A percentile compares a stretch with the other conserved stretches of the same genome.
Evolutionary conservation across 805 yeast genomes (phyloP).

Genomic region (Saturnispora zaruensis): DNA sequence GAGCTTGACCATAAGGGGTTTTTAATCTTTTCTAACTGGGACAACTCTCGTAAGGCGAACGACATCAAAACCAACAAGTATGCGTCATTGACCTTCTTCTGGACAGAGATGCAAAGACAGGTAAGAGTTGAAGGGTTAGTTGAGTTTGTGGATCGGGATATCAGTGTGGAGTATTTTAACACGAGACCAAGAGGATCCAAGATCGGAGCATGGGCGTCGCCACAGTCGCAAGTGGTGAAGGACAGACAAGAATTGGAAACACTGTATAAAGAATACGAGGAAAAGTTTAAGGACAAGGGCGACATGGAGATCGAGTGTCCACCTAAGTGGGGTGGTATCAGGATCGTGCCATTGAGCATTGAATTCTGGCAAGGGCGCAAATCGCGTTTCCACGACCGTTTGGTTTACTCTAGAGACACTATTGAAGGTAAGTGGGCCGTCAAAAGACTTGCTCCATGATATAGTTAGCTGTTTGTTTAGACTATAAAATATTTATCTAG

Average conservation of each 20-base stretch:
- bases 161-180: slow-evolving; percentile 66
- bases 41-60: slow-evolving; percentile 65
- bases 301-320: slow-evolving; percentile 80
- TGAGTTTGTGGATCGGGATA: slow-evolving; percentile 65
- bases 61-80: slow-evolving; percentile 67
- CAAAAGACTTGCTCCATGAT: slow-evolving; percentile 60
- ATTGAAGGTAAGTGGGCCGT: slow-evolving; percentile 49
- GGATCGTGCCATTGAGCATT: slow-evolving; percentile 79
- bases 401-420: slow-evolving; percentile 54
- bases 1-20: slow-evolving; percentile 84
- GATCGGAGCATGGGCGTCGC: slow-evolving; percentile 96
- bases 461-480: background rate
- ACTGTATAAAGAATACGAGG: slow-evolving; percentile 37
- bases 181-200: slow-evolving; percentile 90
- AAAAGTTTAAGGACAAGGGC: slow-evolving; percentile 44
- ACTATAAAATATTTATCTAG: background rate
- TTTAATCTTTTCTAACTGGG: slow-evolving; percentile 88
- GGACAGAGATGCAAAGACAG: slow-evolving; percentile 87
- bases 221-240: slow-evolving; percentile 60
- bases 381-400: slow-evolving; percentile 84
- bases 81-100: slow-evolving; percentile 82
- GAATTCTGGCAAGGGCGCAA: slow-evolving; percentile 98
- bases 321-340: slow-evolving; percentile 90
- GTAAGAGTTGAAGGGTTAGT: slow-evolving; percentile 85
- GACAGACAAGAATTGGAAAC: slow-evolving; percentile 57